Percentiles rank a stretch among this genome's conserved stretches.
These are phyloP conservation scores for Durio zibethinus DNA, from an alignment of 345 rosid species.

Conservation along the genomic window DNA sequence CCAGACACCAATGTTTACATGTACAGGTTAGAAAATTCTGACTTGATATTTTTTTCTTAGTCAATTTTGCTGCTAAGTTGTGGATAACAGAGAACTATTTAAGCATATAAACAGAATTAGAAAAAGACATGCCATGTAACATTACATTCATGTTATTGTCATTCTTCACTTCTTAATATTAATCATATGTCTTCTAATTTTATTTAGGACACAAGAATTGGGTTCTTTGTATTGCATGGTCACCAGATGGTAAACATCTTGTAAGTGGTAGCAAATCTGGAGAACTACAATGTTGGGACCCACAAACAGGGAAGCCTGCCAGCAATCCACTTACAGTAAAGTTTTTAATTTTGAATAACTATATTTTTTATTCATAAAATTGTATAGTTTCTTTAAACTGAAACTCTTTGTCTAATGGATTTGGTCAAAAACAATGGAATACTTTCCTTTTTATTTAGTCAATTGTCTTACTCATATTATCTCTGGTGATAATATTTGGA, in stretches of 20 bases:
- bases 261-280: constrained; percentile 91
- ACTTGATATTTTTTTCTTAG: neutral
- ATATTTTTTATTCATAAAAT: neutral
- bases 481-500: constrained; percentile 12
- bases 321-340: constrained; percentile 66
- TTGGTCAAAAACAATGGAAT: constrained; percentile 7
- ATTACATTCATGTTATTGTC: neutral
- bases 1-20: constrained; percentile 90
- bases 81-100: neutral
- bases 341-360: constrained; percentile 16
- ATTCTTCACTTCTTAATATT: neutral
- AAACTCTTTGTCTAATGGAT: neutral
- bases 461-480: neutral
- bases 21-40: constrained; percentile 52
- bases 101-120: neutral
- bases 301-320: constrained; percentile 68
- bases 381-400: neutral
- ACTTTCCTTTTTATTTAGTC: neutral
- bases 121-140: neutral
- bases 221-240: constrained; percentile 95
- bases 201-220: constrained; percentile 90
- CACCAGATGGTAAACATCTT: constrained; percentile 89
- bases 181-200: neutral
- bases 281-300: constrained; percentile 82
- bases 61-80: neutral